Percentiles rank a stretch among this genome's conserved stretches.
These are phyloP conservation scores for Trametopsis cervina DNA, from an alignment of 768 basidiomycete genomes.

Conservation along the genomic window DNA sequence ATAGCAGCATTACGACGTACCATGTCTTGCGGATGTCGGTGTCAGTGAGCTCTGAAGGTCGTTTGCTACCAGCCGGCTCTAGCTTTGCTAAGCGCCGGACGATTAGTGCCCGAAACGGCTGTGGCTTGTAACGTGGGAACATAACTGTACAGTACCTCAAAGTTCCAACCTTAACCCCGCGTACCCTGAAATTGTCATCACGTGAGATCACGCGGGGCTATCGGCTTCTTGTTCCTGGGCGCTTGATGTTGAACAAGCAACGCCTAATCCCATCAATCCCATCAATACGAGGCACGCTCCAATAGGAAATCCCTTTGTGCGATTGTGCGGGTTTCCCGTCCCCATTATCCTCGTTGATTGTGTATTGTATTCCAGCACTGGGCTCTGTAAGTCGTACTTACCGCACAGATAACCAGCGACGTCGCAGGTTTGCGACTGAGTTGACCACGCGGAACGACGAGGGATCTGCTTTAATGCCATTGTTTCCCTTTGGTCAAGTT, in stretches of 20 bases:
- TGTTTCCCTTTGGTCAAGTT: slow-evolving; percentile 1
- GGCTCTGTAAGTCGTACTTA: too few relatives aligned
- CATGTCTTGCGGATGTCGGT: slow-evolving; percentile 65
- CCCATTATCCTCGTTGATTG: slow-evolving; percentile 1
- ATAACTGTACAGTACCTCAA: slow-evolving; percentile 10
- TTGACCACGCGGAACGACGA: background rate
- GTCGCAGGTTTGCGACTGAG: background rate
- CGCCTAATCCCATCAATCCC: background rate
- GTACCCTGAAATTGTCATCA: too few relatives aligned
- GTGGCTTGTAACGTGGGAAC: slow-evolving; percentile 7
- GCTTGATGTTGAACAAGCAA: background rate
- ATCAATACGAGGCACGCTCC: background rate
- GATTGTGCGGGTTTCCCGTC: background rate
- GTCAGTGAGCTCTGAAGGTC: slow-evolving; percentile 39
- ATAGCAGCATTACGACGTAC: slow-evolving; percentile 30
- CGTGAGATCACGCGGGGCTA: background rate
- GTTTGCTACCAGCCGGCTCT: slow-evolving; percentile 28
- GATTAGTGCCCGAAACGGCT: slow-evolving; percentile 28
- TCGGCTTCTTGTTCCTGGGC: background rate
- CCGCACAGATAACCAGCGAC: too few relatives aligned
- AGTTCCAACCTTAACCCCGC: too few relatives aligned
- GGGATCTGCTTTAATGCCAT: background rate
- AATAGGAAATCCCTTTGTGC: slow-evolving; percentile 10
- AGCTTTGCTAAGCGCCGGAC: slow-evolving; percentile 18
- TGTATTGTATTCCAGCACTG: background rate